Evolutionary conservation across 108 stramenopile genomes (phyloP).

Genomic region (Poteriospumella lacustris): DNA sequence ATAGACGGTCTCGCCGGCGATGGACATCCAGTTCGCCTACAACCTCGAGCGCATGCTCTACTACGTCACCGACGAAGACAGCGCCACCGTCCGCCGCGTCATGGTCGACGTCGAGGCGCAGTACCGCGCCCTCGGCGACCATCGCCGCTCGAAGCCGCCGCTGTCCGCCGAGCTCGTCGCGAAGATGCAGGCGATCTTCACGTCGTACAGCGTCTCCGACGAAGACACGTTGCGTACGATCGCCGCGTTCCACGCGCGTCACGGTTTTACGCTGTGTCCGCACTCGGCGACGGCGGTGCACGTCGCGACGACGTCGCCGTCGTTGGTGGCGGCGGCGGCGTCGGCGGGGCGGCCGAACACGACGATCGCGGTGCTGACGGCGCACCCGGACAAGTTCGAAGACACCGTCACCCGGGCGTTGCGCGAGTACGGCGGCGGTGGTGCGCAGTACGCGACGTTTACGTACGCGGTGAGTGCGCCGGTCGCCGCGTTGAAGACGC

Average conservation of each 20-base stretch:
- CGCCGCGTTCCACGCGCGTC: background rate
- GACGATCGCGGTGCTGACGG: constrained; percentile 16
- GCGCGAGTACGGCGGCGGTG: too few relatives aligned
- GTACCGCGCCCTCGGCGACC: background rate
- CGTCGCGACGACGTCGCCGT: background rate
- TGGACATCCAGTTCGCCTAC: constrained; percentile 30
- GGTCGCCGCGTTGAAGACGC: too few relatives aligned
- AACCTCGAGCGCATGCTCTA: constrained; percentile 23
- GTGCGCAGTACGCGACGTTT: too few relatives aligned
- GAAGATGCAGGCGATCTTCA: background rate
- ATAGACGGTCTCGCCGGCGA: constrained; percentile 22
- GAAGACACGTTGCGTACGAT: constrained; percentile 13
- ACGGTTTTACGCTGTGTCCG: background rate
- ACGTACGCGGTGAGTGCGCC: too few relatives aligned
- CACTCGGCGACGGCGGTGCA: constrained; percentile 20
- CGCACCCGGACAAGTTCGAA: constrained; percentile 27
- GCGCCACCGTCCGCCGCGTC: background rate
- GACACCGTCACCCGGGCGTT: background rate
- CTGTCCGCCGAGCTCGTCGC: background rate
- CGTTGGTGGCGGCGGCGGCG: background rate
- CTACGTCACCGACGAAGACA: background rate
- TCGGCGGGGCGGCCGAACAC: background rate
- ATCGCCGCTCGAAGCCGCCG: too few relatives aligned
- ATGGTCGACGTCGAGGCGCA: constrained; percentile 11
- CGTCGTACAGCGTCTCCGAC: background rate